Base-by-base conservation (phyloP, 352 stramenopile genomes). In the Nothophytophthora sp. region DNA sequence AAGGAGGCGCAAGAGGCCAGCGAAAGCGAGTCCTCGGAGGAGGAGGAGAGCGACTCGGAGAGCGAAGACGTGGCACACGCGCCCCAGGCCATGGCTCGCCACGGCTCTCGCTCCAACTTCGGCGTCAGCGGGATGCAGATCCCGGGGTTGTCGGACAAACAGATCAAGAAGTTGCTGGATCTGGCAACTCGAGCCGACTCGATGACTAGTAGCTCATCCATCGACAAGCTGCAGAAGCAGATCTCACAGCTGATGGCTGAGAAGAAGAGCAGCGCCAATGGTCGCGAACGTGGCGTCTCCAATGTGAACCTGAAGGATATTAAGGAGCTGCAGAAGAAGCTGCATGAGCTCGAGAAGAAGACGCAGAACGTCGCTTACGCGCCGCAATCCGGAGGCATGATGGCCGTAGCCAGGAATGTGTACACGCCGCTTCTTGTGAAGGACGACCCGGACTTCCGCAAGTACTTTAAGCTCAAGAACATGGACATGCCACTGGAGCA, bases 391-490 rank as follows among this genome's bases (percentile, higher is more conserved):
- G 42, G 41, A 36, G 27, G 19, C 18, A 40, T 60, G 29, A 53
- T 55, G 35, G 40, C 52, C 2, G 28, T 66, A 11, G 27, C 48
- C 7, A 52, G 35, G 7, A 71, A 27, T 23, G 46, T 86, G 0
- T 90, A 92, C 47, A 78, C 65, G 15, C 67, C 81, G 10, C 46
- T 90, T 23, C 43, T 90, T 2, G 77, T 92, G 15, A 85, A 81
- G 38, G 74, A 91, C 35, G 81, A 93, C 52, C 75, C 81, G 7
- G 70, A 50, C 13, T 87, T 90, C 30, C 62, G 64, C 10, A 91
- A 87, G 29, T 95, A 93, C 53, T 95, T 95, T 58, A 92, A 92
- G 54, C 53, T 95, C 5, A 87, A 91, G 45, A 61, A 73, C 23
- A 82, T 93, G 70, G 63, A 70, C 20, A 95, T 95, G 81, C 78